A percentile compares a stretch with the other conserved stretches of the same genome.
phyloP scores from a whole-genome alignment of 1,284 basidiomycete species.

The Boletus mariae region DNA sequence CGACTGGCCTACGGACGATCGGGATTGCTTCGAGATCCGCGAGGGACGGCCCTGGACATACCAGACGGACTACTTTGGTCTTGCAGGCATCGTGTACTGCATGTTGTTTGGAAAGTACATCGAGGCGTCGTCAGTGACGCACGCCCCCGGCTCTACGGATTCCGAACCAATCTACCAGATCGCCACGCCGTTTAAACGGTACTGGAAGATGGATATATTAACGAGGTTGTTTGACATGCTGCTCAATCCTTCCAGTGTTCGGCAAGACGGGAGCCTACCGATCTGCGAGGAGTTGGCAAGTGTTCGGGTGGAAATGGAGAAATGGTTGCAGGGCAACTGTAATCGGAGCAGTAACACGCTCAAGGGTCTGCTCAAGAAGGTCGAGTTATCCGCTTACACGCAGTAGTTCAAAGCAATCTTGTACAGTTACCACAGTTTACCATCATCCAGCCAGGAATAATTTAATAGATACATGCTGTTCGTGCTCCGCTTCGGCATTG shows the following conservation, averaged over 20 bases:
- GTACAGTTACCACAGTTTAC: background rate
- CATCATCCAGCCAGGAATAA: too few species aligned
- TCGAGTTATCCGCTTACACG: slow-evolving; percentile 54
- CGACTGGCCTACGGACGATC: slow-evolving; percentile 84
- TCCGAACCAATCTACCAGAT: slow-evolving; percentile 55
- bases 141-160: slow-evolving; percentile 33
- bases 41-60: slow-evolving; percentile 85
- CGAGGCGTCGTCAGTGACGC: slow-evolving; percentile 57
- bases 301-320: slow-evolving; percentile 80
- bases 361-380: slow-evolving; percentile 79
- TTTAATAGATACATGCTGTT: background rate
- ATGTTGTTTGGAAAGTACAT: slow-evolving; percentile 97
- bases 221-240: slow-evolving; percentile 79
- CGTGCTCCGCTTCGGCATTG: background rate
- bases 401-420: slow-evolving; percentile 9
- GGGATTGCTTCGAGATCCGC: slow-evolving; percentile 90
- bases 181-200: slow-evolving; percentile 81
- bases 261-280: slow-evolving; percentile 59
- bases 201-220: slow-evolving; percentile 95
- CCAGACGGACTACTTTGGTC: slow-evolving; percentile 94
- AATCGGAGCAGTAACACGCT: slow-evolving; percentile 85
- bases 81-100: slow-evolving; percentile 91
- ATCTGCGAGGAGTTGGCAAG: slow-evolving; percentile 63
- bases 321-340: slow-evolving; percentile 78
- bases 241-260: slow-evolving; percentile 71